phyloP scores from a whole-genome alignment of 306 rosid species.

The Castanopsis chinensis region DNA sequence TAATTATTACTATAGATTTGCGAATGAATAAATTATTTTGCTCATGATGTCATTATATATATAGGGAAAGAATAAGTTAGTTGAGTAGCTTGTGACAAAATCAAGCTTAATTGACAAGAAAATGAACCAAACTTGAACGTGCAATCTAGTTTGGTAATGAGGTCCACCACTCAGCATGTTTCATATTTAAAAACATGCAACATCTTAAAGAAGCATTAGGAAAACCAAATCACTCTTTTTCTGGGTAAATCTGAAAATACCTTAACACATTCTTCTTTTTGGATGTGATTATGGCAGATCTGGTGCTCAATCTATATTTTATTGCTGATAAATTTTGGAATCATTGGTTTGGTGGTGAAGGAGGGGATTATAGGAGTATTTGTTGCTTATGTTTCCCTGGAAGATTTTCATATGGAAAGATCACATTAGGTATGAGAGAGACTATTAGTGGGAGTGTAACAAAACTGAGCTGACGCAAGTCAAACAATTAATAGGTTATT shows the following conservation, averaged over 20 bases:
- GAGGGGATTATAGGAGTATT: conserved; percentile 3
- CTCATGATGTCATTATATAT: no score
- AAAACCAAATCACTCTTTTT: neutral
- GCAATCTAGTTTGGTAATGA: no score
- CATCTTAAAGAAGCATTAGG: neutral
- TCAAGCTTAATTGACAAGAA: no score
- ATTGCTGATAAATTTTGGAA: neutral
- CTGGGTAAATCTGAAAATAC: neutral
- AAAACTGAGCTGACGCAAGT: neutral
- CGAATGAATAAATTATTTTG: no score
- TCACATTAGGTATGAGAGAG: conserved; percentile 4
- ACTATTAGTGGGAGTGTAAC: neutral
- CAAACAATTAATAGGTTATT: neutral
- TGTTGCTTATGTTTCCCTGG: conserved; percentile 3
- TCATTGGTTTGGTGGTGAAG: conserved; percentile 2
- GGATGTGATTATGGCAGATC: no score
- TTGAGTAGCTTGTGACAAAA: no score
- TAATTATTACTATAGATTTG: no score
- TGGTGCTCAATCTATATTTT: neutral
- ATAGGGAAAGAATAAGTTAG: no score
- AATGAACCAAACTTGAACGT: no score
- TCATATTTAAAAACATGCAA: neutral
- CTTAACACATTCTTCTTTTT: no score
- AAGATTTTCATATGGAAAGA: conserved; percentile 14
- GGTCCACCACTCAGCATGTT: no score